Evolutionary conservation across 2,329 filamentous ascomycete species (phyloP).

Genomic region (Trichoderma polysporum): DNA sequence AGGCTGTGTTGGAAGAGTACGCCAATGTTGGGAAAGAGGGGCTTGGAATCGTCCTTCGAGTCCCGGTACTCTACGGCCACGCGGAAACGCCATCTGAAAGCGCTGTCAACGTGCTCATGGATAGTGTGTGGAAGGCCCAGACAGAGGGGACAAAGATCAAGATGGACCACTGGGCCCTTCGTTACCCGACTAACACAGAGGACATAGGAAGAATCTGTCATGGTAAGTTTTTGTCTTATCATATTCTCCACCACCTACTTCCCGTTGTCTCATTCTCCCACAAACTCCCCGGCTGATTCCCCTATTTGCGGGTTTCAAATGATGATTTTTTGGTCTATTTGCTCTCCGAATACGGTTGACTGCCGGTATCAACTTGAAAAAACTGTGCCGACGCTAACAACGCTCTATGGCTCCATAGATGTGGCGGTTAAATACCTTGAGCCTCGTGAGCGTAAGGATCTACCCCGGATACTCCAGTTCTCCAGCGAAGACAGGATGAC

Average conservation of each 20-base stretch:
- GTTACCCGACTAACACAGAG: conserved; percentile 86
- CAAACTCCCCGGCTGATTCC: background rate
- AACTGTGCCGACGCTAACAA: background rate
- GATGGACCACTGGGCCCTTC: conserved; percentile 83
- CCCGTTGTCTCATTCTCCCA: conserved; percentile 14
- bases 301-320: background rate
- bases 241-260: background rate
- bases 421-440: conserved; percentile 67
- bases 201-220: conserved; percentile 78
- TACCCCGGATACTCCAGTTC: conserved; percentile 78
- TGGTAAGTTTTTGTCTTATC: conserved; percentile 45
- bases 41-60: conserved; percentile 68
- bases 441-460: conserved; percentile 45
- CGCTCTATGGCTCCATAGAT: conserved; percentile 47
- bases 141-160: conserved; percentile 60
- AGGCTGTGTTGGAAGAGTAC: conserved; percentile 65
- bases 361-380: background rate
- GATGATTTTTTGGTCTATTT: background rate
- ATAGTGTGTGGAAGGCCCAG: conserved; percentile 72
- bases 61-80: conserved; percentile 83
- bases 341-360: background rate
- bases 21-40: conserved; percentile 48
- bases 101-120: conserved; percentile 79
- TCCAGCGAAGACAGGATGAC: conserved; percentile 83
- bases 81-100: conserved; percentile 70